Evolutionary conservation across 805 yeast species (phyloP).

Genomic region (Yamadazyma tumulicola): DNA sequence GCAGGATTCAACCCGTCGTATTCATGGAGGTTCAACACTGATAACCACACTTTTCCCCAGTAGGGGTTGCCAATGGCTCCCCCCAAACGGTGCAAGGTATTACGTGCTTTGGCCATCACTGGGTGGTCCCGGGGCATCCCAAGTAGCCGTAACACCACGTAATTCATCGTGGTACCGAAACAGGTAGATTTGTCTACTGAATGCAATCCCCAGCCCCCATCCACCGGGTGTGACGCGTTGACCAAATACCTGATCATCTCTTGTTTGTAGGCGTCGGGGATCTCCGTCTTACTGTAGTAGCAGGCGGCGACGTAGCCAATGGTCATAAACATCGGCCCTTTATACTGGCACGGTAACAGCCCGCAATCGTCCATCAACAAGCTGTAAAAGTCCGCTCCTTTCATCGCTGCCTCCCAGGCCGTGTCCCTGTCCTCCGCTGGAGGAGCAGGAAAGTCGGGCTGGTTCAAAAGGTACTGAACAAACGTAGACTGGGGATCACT

Average conservation of each 20-base stretch:
- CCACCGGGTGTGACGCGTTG: conserved; percentile 94
- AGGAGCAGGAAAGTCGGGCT: conserved; percentile 35
- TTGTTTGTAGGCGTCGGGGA: conserved; percentile 58
- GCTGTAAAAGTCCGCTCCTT: conserved; percentile 70
- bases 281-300: conserved; percentile 64
- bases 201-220: conserved; percentile 99
- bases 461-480: conserved; percentile 53
- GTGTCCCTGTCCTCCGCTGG: conserved; percentile 37
- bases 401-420: conserved; percentile 60
- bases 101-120: conserved; percentile 72
- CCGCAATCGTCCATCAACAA: conserved; percentile 82
- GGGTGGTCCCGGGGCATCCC: conserved; percentile 76
- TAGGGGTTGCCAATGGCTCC: conserved; percentile 92
- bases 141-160: conserved; percentile 72
- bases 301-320: conserved; percentile 79
- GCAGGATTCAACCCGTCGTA: conserved; percentile 99
- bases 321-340: conserved; percentile 97
- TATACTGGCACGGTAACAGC: conserved; percentile 85
- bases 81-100: conserved; percentile 66
- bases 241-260: conserved; percentile 84
- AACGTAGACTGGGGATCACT: conserved; percentile 50
- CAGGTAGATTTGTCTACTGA: conserved; percentile 90
- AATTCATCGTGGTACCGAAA: conserved; percentile 89
- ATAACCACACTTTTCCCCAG: conserved; percentile 96
- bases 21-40: conserved; percentile 72